These are phyloP conservation scores for Capsicum rhomboideum DNA, from an alignment of 257 asterid species.

Conservation along the genomic window DNA sequence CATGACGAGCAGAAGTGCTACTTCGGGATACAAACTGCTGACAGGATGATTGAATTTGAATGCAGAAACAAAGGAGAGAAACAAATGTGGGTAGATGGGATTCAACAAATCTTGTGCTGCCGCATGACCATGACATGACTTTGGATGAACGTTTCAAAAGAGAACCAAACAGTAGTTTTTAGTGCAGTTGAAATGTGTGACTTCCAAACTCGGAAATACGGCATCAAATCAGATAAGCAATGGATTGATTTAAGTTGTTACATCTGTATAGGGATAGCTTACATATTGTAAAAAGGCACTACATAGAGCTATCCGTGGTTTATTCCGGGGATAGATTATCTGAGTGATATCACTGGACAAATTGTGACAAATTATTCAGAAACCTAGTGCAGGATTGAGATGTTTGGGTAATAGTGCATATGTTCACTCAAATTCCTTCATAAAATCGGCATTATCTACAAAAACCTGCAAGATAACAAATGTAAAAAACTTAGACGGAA, in stretches of 20 bases:
- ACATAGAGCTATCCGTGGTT: neutral
- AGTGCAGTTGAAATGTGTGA: neutral
- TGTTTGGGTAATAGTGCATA: neutral
- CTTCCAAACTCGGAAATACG: neutral
- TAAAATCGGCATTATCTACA: slow-evolving; percentile 39
- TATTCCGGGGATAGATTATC: neutral
- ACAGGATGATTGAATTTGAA: slow-evolving; percentile 69
- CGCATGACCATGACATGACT: slow-evolving; percentile 22
- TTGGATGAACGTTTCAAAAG: neutral
- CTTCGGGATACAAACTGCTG: slow-evolving; percentile 69
- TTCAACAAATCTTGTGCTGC: slow-evolving; percentile 62
- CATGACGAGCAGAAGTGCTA: slow-evolving; percentile 46
- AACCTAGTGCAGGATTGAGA: neutral
- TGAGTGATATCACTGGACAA: neutral
- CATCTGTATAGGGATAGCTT: neutral
- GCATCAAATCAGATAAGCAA: neutral
- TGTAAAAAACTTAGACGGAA: neutral
- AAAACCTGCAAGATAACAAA: slow-evolving; percentile 33
- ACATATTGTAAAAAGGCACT: neutral
- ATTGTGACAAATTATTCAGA: neutral
- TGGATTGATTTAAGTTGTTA: neutral
- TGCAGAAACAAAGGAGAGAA: slow-evolving; percentile 63
- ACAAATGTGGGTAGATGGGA: slow-evolving; percentile 76
- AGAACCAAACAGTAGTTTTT: neutral
- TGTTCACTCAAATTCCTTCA: slow-evolving; percentile 37